phyloP scores from a whole-genome alignment of 2,329 filamentous ascomycete species.

The Lecanicillium sp. region DNA sequence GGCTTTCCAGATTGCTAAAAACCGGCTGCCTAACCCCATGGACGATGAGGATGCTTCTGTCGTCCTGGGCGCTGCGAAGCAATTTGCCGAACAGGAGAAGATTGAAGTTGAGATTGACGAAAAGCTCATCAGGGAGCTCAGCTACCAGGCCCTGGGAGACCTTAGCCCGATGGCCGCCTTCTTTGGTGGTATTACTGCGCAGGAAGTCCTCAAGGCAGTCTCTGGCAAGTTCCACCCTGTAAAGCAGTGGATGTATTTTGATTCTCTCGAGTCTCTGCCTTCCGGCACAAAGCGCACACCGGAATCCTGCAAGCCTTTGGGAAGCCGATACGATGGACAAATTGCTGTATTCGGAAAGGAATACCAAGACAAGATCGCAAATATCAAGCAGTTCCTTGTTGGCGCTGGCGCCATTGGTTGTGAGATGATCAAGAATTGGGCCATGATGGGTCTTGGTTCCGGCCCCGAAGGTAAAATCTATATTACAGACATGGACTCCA shows the following conservation, averaged over 20 bases:
- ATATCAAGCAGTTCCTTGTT: slow-evolving; percentile 87
- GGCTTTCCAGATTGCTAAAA: slow-evolving; percentile 68
- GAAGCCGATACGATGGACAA: slow-evolving; percentile 89
- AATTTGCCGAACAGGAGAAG: slow-evolving; percentile 65
- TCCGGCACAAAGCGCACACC: slow-evolving; percentile 66
- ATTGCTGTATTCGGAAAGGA: slow-evolving; percentile 93
- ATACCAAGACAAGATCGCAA: slow-evolving; percentile 88
- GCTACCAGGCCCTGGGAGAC: slow-evolving; percentile 89
- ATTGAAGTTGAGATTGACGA: slow-evolving; percentile 68
- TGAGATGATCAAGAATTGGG: slow-evolving; percentile 99
- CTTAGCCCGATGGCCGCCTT: slow-evolving; percentile 88
- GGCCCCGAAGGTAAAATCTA: slow-evolving; percentile 83
- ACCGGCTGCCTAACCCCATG: slow-evolving; percentile 71
- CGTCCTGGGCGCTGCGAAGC: slow-evolving; percentile 65
- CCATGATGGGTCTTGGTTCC: slow-evolving; percentile 90
- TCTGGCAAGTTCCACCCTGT: slow-evolving; percentile 98
- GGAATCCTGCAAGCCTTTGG: slow-evolving; percentile 77
- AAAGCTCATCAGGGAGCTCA: slow-evolving; percentile 86
- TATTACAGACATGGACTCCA: slow-evolving; percentile 96
- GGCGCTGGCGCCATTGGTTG: slow-evolving; percentile 96
- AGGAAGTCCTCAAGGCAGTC: slow-evolving; percentile 93
- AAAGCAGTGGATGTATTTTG: slow-evolving; percentile 93
- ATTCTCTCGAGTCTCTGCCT: slow-evolving; percentile 92
- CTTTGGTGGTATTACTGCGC: slow-evolving; percentile 87
- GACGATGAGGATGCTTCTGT: slow-evolving; percentile 76